A percentile compares a stretch with the other conserved stretches of the same genome.
phyloP scores from a whole-genome alignment of 805 yeast genomes.

The Starmerella roubikii region DNA sequence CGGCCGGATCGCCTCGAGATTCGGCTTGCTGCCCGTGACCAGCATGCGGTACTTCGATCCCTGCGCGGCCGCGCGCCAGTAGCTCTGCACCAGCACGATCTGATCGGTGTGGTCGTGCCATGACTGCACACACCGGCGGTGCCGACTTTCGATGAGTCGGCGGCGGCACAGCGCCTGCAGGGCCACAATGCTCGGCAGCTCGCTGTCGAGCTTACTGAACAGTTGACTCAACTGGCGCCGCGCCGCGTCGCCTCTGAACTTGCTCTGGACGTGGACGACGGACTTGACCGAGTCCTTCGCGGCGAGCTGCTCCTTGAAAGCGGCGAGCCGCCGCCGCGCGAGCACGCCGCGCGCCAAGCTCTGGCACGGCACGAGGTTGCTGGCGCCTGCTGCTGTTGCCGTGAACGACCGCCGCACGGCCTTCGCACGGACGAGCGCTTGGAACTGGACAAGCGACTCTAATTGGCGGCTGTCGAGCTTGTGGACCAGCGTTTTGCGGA shows the following conservation, averaged over 20 bases:
- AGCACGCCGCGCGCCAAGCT: constrained; percentile 38
- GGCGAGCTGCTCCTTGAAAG: constrained; percentile 1
- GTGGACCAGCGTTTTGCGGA: too few relatives aligned
- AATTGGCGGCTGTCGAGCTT: background rate
- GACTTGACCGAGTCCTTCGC: constrained; percentile 2
- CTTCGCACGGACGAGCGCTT: constrained; percentile 41
- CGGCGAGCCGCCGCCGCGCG: constrained; percentile 13
- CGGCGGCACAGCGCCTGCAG: constrained; percentile 29
- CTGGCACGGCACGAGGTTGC: constrained; percentile 32
- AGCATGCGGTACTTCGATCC: constrained; percentile 62
- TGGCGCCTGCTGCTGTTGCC: constrained; percentile 4
- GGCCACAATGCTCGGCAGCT: constrained; percentile 19
- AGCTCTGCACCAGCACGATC: constrained; percentile 61
- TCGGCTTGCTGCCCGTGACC: constrained; percentile 59
- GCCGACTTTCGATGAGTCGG: constrained; percentile 20
- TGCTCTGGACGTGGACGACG: constrained; percentile 26
- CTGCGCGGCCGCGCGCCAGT: constrained; percentile 51
- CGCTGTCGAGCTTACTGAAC: constrained; percentile 27
- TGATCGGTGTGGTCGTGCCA: constrained; percentile 44
- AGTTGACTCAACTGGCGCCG: constrained; percentile 25
- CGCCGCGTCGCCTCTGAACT: constrained; percentile 27
- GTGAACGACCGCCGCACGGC: constrained; percentile 26
- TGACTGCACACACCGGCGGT: constrained; percentile 28
- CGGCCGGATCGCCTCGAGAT: constrained; percentile 57
- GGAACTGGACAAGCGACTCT: constrained; percentile 33